Conservation (phyloP, 2,329 filamentous ascomycete genomes). For the Fusarium odoratissimum region DNA sequence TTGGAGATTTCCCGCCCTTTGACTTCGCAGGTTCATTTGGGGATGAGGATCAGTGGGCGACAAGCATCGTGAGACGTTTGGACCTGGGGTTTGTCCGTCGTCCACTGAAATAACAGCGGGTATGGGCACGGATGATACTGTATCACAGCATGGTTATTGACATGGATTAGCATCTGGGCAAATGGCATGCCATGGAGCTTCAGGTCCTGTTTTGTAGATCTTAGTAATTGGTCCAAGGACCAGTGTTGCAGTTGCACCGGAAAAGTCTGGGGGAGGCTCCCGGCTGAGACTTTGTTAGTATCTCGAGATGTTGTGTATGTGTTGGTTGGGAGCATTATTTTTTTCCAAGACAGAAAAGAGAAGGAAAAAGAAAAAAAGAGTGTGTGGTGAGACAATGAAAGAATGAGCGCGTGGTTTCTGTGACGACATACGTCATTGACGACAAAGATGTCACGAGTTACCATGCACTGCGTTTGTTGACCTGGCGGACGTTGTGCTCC, state of each 20-base stretch:
- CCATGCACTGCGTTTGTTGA: constrained; percentile 16
- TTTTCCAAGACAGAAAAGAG: background rate
- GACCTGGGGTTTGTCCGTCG: constrained; percentile 13
- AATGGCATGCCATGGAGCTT: constrained; percentile 13
- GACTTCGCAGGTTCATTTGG: background rate
- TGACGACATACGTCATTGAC: constrained; percentile 46
- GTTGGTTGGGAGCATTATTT: background rate
- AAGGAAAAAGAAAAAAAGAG: background rate
- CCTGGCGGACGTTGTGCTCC: constrained; percentile 4
- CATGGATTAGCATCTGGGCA: background rate
- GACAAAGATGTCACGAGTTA: constrained; percentile 30
- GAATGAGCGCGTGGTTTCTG: constrained; percentile 44
- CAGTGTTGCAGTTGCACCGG: background rate
- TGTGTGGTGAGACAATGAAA: constrained; percentile 43
- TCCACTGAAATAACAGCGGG: constrained; percentile 5
- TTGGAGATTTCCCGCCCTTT: background rate
- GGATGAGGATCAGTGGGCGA: background rate
- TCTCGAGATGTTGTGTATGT: background rate
- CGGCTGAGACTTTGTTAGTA: background rate
- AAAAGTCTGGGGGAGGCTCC: constrained; percentile 12
- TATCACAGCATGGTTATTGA: constrained; percentile 15
- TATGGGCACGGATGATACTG: constrained; percentile 11
- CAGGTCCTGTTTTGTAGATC: constrained; percentile 10
- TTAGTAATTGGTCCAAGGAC: constrained; percentile 9
- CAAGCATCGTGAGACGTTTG: constrained; percentile 37